Conservation (phyloP, 148 eudicot genomes). For the Silene uniflora region DNA sequence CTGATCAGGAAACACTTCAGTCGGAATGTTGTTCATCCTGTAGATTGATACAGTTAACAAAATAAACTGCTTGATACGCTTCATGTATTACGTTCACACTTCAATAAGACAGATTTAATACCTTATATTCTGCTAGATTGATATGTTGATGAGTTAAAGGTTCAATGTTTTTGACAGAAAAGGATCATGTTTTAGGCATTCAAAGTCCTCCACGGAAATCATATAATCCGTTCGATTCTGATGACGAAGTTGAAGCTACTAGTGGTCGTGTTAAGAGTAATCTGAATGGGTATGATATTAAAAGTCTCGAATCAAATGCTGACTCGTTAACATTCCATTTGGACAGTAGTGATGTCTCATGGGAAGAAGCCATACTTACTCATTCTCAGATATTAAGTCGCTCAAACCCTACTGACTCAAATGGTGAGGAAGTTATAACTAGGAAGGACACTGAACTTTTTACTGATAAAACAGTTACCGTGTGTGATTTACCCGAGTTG, state of each 20-base stretch:
- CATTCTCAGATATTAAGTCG: conserved; percentile 28
- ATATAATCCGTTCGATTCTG: conserved; percentile 51
- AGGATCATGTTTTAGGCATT: conserved; percentile 27
- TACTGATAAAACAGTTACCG: conserved; percentile 57
- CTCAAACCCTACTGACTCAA: conserved; percentile 19
- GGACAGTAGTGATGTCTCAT: conserved; percentile 31
- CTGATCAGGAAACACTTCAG: not conserved
- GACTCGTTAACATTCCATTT: conserved; percentile 39
- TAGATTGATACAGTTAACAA: not conserved
- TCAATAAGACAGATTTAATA: not conserved
- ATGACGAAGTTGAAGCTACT: conserved; percentile 32
- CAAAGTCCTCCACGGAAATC: conserved; percentile 41
- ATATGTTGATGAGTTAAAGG: not conserved
- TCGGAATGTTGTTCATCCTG: not conserved
- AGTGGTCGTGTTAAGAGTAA: conserved; percentile 32
- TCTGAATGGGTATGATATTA: conserved; percentile 36
- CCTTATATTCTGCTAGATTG: not conserved
- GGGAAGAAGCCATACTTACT: conserved; percentile 43
- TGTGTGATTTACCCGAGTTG: conserved; percentile 58
- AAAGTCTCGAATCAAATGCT: conserved; percentile 34
- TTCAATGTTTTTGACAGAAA: conserved; percentile 26
- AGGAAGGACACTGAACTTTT: conserved; percentile 40
- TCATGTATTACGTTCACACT: not conserved
- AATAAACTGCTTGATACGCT: not conserved
- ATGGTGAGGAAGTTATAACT: conserved; percentile 26